These are phyloP conservation scores for Rhizopogon vulgaris DNA, from an alignment of 768 basidiomycete genomes.

Conservation along the genomic window DNA sequence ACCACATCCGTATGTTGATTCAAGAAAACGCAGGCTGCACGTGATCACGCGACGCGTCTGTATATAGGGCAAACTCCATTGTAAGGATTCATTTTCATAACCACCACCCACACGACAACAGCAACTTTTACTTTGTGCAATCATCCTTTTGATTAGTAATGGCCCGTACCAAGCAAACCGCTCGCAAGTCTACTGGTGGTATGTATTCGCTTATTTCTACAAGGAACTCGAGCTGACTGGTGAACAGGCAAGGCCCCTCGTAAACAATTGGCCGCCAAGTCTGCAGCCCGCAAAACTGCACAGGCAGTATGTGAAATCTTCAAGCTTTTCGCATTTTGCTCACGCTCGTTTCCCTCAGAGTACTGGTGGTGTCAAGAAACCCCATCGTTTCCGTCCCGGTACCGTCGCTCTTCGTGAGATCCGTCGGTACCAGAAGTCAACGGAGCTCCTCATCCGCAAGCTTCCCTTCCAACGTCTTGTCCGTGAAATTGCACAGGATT, in stretches of 20 bases:
- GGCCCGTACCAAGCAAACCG: conserved; percentile 75
- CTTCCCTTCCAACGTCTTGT: conserved; percentile 88
- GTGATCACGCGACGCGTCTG: conserved; percentile 25
- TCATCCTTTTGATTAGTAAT: conserved; percentile 27
- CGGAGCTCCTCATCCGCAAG: conserved; percentile 81
- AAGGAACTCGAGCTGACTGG: not conserved
- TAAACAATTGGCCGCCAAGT: conserved; percentile 68
- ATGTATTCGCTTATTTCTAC: conserved; percentile 11
- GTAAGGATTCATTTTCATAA: not conserved
- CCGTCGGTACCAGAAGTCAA: conserved; percentile 83
- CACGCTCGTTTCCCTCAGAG: conserved; percentile 34
- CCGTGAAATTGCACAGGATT: conserved; percentile 87
- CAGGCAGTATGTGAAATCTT: conserved; percentile 30
- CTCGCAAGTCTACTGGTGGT: conserved; percentile 75
- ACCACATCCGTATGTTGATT: conserved; percentile 19
- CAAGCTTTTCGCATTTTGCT: conserved; percentile 4
- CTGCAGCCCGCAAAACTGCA: conserved; percentile 49
- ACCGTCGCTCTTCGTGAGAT: conserved; percentile 91
- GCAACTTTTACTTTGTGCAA: not conserved
- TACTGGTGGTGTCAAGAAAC: conserved; percentile 91
- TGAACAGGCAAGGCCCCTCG: conserved; percentile 52
- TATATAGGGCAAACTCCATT: conserved; percentile 4
- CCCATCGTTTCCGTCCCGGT: conserved; percentile 78
- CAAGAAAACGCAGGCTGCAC: conserved; percentile 8
- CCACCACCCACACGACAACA: conserved; percentile 1